Conservation (phyloP, 2,329 filamentous ascomycete genomes). For the Tolypocladium tundrense region DNA sequence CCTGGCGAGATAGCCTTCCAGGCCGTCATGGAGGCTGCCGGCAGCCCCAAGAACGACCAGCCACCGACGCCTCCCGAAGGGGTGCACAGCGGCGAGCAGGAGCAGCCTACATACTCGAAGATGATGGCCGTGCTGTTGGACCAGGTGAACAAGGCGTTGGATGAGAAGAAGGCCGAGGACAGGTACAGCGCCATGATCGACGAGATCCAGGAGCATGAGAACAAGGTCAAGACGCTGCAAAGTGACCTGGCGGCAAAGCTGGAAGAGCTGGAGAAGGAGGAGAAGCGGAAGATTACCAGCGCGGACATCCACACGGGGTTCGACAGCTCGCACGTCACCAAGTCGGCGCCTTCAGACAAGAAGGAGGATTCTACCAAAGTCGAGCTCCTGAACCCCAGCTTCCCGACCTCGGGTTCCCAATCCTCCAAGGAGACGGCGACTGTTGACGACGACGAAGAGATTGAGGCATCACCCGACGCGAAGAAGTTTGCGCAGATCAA, state of each 20-base stretch:
- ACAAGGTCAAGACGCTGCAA: constrained; percentile 71
- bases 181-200: constrained; percentile 66
- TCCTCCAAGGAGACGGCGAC: constrained; percentile 14
- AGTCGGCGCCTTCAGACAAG: constrained; percentile 36
- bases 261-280: constrained; percentile 72
- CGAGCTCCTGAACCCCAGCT: constrained; percentile 68
- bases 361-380: constrained; percentile 42
- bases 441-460: constrained; percentile 58
- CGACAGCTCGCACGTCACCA: constrained; percentile 72
- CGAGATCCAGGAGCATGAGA: constrained; percentile 66
- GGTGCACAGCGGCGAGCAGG: constrained; percentile 64
- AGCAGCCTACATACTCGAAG: constrained; percentile 77
- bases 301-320: constrained; percentile 84
- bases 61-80: constrained; percentile 68
- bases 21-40: constrained; percentile 72
- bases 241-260: constrained; percentile 64
- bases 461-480: constrained; percentile 68
- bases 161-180: constrained; percentile 61
- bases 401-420: constrained; percentile 9
- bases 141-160: constrained; percentile 76
- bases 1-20: constrained; percentile 82
- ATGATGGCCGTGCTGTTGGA: constrained; percentile 98
- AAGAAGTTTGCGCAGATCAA: constrained; percentile 74
- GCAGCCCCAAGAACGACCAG: constrained; percentile 61
- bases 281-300: constrained; percentile 85